These are phyloP conservation scores for Teunomyces pallodes DNA, from an alignment of 805 yeast species.

Conservation along the genomic window DNA sequence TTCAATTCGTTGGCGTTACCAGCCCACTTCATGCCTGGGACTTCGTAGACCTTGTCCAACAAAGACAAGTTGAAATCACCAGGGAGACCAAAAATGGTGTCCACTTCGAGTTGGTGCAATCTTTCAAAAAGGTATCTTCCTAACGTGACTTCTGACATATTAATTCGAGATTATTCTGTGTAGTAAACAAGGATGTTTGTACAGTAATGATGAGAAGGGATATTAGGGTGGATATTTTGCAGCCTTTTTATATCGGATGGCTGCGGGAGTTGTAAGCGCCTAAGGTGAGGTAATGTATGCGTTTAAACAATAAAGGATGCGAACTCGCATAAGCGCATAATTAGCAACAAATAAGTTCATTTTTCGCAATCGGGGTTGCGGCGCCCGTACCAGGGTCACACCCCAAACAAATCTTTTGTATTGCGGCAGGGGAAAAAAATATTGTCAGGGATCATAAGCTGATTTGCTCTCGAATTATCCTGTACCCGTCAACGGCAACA, in stretches of 20 bases:
- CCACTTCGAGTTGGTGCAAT: slow-evolving; percentile 28
- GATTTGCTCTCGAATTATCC: too few species aligned
- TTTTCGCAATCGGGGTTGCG: neutral
- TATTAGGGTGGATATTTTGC: neutral
- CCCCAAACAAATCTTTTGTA: neutral
- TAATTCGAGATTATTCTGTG: neutral
- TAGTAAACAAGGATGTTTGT: neutral
- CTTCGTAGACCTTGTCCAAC: slow-evolving; percentile 32
- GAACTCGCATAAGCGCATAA: slow-evolving; percentile 1
- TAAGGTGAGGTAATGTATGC: slow-evolving; percentile 2
- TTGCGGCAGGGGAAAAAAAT: too few species aligned
- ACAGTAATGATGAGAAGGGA: neutral
- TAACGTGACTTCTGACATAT: slow-evolving; percentile 27
- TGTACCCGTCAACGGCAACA: too few species aligned
- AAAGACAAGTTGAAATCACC: slow-evolving; percentile 35
- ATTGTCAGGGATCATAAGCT: too few species aligned
- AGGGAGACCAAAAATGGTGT: slow-evolving; percentile 33
- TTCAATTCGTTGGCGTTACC: slow-evolving; percentile 36
- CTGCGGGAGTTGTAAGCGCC: neutral
- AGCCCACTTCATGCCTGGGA: slow-evolving; percentile 30
- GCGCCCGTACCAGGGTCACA: neutral
- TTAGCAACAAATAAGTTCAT: neutral
- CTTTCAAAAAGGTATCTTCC: slow-evolving; percentile 34
- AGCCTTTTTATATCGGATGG: slow-evolving; percentile 1
- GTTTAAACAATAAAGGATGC: neutral